A percentile compares a stretch with the other conserved stretches of the same genome.
Evolutionary conservation across 192 early-diverging fungal genomes (phyloP).

Genomic region (Coemansia sp.): DNA sequence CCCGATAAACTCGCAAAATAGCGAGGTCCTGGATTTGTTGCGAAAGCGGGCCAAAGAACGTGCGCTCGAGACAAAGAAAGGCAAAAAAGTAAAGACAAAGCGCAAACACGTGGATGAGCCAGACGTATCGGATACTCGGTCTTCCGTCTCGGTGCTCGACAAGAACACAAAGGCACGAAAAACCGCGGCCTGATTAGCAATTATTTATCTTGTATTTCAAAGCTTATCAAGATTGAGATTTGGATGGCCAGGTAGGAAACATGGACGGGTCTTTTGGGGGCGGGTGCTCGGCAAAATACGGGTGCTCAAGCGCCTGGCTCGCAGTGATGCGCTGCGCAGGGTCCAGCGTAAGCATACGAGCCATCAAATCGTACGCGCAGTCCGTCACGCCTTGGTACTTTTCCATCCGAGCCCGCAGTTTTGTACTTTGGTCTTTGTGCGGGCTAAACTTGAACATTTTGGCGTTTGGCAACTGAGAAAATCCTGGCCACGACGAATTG

Average conservation of each 20-base stretch:
- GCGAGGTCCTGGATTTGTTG: conserved; percentile 20
- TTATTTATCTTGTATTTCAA: not conserved
- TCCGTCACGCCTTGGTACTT: conserved; percentile 61
- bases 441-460: conserved; percentile 70
- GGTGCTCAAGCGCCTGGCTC: conserved; percentile 84
- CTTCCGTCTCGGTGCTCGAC: not conserved
- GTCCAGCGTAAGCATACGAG: conserved; percentile 76
- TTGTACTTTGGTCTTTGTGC: conserved; percentile 40
- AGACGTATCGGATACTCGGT: not conserved
- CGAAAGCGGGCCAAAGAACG: conserved; percentile 16
- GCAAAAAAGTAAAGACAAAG: conserved; percentile 2
- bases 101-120: conserved; percentile 2
- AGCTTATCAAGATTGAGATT: conserved; percentile 17
- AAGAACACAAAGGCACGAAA: not conserved
- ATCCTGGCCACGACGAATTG: conserved; percentile 75
- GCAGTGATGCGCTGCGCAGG: conserved; percentile 87
- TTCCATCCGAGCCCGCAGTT: conserved; percentile 49
- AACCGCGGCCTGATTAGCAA: not conserved
- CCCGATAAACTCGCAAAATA: conserved; percentile 31
- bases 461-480: conserved; percentile 62
- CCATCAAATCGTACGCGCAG: conserved; percentile 77
- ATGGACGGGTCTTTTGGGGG: conserved; percentile 87
- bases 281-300: conserved; percentile 85
- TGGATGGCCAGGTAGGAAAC: conserved; percentile 93
- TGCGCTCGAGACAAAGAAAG: conserved; percentile 14